Evolutionary conservation across 179 eudicot species (phyloP).

Genomic region (Beta lomatogona): DNA sequence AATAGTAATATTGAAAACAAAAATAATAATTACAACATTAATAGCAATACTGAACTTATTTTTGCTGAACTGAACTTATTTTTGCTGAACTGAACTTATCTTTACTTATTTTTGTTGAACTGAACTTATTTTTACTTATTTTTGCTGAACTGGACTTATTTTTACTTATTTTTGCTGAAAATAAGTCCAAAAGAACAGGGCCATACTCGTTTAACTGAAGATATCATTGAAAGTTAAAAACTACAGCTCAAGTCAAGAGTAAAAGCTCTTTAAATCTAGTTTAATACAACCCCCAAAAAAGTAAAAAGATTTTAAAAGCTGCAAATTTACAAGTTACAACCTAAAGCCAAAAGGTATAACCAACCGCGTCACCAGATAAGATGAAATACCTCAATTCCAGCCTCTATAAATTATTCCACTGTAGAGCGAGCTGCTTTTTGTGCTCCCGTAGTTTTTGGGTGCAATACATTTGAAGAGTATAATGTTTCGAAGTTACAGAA

Average conservation of each 20-base stretch:
- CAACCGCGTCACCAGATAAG: background rate
- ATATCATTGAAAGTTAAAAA: background rate
- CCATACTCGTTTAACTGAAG: background rate
- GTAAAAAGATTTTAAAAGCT: background rate
- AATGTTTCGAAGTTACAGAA: background rate
- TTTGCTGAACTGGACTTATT: no score
- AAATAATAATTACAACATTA: no score
- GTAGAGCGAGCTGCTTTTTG: conserved; percentile 9
- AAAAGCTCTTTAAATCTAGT: background rate
- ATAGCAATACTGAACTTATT: no score
- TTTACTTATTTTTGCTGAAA: no score
- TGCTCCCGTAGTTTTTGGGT: conserved; percentile 8
- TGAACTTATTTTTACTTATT: no score
- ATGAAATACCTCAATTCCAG: background rate
- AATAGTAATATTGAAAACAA: no score
- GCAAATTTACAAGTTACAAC: background rate
- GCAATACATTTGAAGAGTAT: background rate
- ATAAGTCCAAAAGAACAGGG: no score
- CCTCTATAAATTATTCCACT: background rate
- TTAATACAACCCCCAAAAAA: background rate
- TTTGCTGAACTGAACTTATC: no score
- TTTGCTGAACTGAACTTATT: no score
- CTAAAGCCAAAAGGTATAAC: conserved; percentile 14
- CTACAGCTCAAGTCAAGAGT: background rate
- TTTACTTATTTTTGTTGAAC: no score